Evolutionary conservation across 208 protist species (phyloP).

Genomic region (Leishmania guyanensis): DNA sequence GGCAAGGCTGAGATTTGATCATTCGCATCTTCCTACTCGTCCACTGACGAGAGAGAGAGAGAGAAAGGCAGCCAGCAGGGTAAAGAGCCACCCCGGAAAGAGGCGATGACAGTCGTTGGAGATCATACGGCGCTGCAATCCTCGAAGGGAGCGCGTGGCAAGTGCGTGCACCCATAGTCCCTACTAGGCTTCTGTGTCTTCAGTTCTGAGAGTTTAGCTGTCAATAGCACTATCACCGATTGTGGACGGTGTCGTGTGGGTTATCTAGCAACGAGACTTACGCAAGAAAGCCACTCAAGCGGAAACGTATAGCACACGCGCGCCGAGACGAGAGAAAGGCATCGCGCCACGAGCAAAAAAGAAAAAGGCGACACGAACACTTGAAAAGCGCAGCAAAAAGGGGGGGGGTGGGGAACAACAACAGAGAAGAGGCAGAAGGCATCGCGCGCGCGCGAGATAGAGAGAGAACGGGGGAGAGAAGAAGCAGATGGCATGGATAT

Average conservation of each 20-base stretch:
- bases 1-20: background rate
- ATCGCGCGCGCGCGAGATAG: background rate
- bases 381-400: background rate
- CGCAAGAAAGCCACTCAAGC: background rate
- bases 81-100: background rate
- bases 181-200: background rate
- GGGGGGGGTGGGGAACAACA: background rate
- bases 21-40: background rate
- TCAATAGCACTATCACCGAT: background rate
- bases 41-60: background rate
- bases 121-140: background rate
- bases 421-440: background rate
- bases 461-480: background rate
- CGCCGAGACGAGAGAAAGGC: background rate
- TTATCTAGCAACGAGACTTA: background rate
- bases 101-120: background rate
- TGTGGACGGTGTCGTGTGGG: background rate
- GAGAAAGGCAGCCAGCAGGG: background rate
- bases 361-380: background rate
- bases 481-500: no score
- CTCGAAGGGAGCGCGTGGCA: background rate
- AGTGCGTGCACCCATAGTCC: background rate
- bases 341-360: no score
- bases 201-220: background rate
- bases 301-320: background rate